Conservation (phyloP, 441 rosid genomes). For the Adansonia gregorii region DNA sequence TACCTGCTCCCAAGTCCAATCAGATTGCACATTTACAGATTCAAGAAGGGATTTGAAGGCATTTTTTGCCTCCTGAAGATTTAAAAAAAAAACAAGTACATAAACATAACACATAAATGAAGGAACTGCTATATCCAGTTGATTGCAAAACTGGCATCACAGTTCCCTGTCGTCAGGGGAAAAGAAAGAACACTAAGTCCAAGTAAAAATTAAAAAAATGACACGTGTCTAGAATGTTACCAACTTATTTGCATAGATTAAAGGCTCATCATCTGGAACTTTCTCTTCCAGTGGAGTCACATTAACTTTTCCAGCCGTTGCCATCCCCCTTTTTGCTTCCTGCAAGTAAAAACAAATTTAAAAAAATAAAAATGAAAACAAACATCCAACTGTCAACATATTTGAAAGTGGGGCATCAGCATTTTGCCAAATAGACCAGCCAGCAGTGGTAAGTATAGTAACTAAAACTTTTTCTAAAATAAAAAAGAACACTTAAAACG, state of each 20-base stretch:
- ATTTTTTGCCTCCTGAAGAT: conserved; percentile 85
- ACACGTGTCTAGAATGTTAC: conserved; percentile 36
- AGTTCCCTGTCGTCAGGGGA: neutral
- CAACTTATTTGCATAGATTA: conserved; percentile 76
- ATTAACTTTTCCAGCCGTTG: conserved; percentile 55
- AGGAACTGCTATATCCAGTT: neutral
- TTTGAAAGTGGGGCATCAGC: neutral
- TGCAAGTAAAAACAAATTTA: conserved; percentile 35
- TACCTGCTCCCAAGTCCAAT: conserved; percentile 99
- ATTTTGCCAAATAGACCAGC: conserved; percentile 9
- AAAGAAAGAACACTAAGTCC: conserved; percentile 6
- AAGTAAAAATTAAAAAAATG: neutral
- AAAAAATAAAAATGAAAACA: neutral
- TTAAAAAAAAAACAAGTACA: conserved; percentile 5
- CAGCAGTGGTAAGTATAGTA: neutral
- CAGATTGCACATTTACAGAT: conserved; percentile 83
- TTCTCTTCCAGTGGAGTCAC: conserved; percentile 66
- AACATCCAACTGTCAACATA: neutral
- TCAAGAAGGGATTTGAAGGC: conserved; percentile 94
- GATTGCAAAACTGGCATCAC: conserved; percentile 6
- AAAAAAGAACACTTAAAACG: neutral
- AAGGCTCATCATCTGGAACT: conserved; percentile 72
- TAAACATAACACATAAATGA: conserved; percentile 3
- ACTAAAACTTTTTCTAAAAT: neutral
- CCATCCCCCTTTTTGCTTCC: conserved; percentile 67